A percentile compares a stretch with the other conserved stretches of the same genome.
Evolutionary conservation across 2,329 filamentous ascomycete genomes (phyloP).

Genomic region (Pezicula rhizophila): DNA sequence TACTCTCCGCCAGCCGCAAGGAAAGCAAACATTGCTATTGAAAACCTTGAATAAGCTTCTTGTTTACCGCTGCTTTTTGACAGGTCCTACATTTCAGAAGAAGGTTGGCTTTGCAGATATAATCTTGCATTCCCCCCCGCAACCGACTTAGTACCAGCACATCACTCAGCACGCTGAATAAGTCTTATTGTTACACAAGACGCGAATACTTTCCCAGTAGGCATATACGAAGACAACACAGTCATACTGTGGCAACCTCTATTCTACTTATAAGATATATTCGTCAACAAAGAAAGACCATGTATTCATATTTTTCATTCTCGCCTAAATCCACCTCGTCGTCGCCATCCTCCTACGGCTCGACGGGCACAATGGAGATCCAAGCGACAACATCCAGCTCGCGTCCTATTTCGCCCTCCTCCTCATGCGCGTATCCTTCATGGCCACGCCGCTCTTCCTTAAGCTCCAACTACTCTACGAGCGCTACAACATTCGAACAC

Average conservation of each 20-base stretch:
- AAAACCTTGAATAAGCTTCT: background rate
- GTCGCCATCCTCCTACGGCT: conserved; percentile 19
- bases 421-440: conserved; percentile 49
- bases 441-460: conserved; percentile 52
- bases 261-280: background rate
- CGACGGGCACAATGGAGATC: conserved; percentile 21
- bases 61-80: background rate
- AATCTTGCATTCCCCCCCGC: background rate
- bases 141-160: too few species aligned
- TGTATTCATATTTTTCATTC: conserved; percentile 18
- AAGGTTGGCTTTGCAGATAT: background rate
- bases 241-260: too few species aligned
- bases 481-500: conserved; percentile 13
- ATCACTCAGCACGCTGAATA: too few species aligned
- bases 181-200: too few species aligned
- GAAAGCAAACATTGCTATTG: background rate
- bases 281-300: too few species aligned
- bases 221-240: too few species aligned
- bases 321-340: conserved; percentile 5
- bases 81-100: background rate
- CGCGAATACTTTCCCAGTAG: too few species aligned
- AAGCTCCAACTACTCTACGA: conserved; percentile 12
- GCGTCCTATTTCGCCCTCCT: conserved; percentile 14
- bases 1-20: too few species aligned
- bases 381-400: conserved; percentile 13